Percentiles rank a stretch among this genome's conserved stretches.
Evolutionary conservation across 2,329 filamentous ascomycete species (phyloP).

Genomic region (Albifimbria verrucaria): DNA sequence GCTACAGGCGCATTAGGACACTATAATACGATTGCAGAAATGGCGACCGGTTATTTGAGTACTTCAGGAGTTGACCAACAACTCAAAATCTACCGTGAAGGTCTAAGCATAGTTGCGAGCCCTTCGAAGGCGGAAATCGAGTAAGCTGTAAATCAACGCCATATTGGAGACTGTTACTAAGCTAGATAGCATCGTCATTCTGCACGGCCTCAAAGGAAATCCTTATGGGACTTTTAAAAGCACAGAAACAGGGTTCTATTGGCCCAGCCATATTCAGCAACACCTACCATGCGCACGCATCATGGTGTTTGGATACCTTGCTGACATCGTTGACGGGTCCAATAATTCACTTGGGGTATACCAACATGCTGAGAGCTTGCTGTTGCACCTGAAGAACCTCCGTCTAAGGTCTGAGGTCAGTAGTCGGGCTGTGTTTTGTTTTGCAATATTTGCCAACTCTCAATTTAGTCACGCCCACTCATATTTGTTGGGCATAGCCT

Average conservation of each 20-base stretch:
- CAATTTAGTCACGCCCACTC: slow-evolving; percentile 5
- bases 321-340: background rate
- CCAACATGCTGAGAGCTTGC: background rate
- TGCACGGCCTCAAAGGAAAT: background rate
- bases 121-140: too few species aligned
- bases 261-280: background rate
- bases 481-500: slow-evolving; percentile 8
- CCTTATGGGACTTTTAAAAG: background rate
- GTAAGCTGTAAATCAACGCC: background rate
- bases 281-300: background rate
- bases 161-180: background rate
- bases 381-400: background rate
- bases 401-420: background rate
- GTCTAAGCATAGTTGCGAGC: too few species aligned
- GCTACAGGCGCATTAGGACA: too few species aligned
- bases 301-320: background rate
- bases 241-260: background rate
- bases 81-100: too few species aligned
- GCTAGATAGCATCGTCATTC: background rate
- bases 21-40: too few species aligned
- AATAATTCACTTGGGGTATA: background rate
- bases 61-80: too few species aligned
- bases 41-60: too few species aligned
- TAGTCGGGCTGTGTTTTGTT: too few species aligned
- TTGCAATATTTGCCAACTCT: too few species aligned